Percentiles rank a stretch among this genome's conserved stretches.
These are phyloP conservation scores for Inga leiocalycina DNA, from an alignment of 306 rosid genomes.

Conservation along the genomic window DNA sequence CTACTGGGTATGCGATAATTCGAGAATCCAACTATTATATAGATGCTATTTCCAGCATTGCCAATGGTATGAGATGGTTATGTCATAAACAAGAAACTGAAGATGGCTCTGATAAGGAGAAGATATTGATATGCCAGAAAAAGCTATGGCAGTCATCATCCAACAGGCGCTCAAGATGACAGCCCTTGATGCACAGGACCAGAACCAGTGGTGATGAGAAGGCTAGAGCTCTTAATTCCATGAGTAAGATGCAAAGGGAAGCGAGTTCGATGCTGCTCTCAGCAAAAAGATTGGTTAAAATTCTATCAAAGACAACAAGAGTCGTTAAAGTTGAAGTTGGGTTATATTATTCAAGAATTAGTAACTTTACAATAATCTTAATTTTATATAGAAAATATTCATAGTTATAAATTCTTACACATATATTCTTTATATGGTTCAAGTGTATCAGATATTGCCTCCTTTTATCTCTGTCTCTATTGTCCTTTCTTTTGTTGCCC, in stretches of 20 bases:
- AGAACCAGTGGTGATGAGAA: conserved; percentile 19
- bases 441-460: conserved; percentile 43
- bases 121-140: conserved; percentile 90
- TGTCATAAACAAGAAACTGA: conserved; percentile 84
- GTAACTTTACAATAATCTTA: conserved; percentile 57
- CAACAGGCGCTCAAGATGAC: conserved; percentile 59
- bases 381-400: conserved; percentile 47
- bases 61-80: conserved; percentile 84
- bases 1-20: conserved; percentile 70
- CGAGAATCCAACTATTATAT: conserved; percentile 80
- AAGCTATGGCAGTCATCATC: conserved; percentile 88
- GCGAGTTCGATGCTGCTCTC: conserved; percentile 53
- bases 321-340: conserved; percentile 42
- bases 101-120: conserved; percentile 70
- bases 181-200: conserved; percentile 9
- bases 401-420: conserved; percentile 31
- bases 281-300: conserved; percentile 46
- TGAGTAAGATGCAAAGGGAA: conserved; percentile 41
- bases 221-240: conserved; percentile 22
- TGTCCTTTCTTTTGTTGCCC: background rate
- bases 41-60: conserved; percentile 69
- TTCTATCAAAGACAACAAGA: conserved; percentile 37
- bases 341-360: conserved; percentile 41
- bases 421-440: conserved; percentile 62
- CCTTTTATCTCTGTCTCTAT: conserved; percentile 23